These are phyloP conservation scores for Chaetoceros muelleri DNA, from an alignment of 108 stramenopile genomes.

Conservation along the genomic window DNA sequence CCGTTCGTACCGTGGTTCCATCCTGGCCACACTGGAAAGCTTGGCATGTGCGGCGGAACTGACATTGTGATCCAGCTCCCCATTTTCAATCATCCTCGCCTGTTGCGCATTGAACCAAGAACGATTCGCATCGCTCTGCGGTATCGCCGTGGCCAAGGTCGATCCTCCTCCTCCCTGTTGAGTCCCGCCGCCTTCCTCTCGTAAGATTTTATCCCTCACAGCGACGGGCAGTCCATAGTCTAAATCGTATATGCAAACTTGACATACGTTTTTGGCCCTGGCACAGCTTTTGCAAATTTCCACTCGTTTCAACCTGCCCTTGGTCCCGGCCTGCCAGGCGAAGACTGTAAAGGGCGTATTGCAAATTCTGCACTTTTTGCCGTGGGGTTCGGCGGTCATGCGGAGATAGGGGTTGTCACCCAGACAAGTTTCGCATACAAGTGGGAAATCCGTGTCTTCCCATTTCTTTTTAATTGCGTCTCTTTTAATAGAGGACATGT, in stretches of 20 bases:
- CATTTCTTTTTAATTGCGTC: slow-evolving; percentile 85
- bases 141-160: slow-evolving; percentile 51
- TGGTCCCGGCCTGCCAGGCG: slow-evolving; percentile 95
- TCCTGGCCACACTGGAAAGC: slow-evolving; percentile 81
- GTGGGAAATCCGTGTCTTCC: slow-evolving; percentile 95
- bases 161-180: slow-evolving; percentile 11
- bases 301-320: slow-evolving; percentile 90
- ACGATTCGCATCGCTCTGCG: slow-evolving; percentile 82
- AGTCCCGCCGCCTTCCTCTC: slow-evolving; percentile 42
- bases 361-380: slow-evolving; percentile 96
- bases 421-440: slow-evolving; percentile 98
- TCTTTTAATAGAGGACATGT: slow-evolving; percentile 62
- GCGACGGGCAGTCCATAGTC: slow-evolving; percentile 93
- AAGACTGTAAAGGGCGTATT: slow-evolving; percentile 93
- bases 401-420: slow-evolving; percentile 98
- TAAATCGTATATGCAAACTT: slow-evolving; percentile 96
- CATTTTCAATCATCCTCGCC: slow-evolving; percentile 61
- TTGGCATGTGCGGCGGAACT: slow-evolving; percentile 58
- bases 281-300: slow-evolving; percentile 95
- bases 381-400: slow-evolving; percentile 90
- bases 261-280: slow-evolving; percentile 97
- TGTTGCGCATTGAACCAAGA: slow-evolving; percentile 77
- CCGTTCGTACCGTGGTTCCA: slow-evolving; percentile 90
- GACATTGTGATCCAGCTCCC: slow-evolving; percentile 28
- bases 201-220: slow-evolving; percentile 83